Percentiles rank a stretch among this genome's conserved stretches.
Evolutionary conservation across 1,284 basidiomycete species (phyloP).

Genomic region (Vanrija sp.): DNA sequence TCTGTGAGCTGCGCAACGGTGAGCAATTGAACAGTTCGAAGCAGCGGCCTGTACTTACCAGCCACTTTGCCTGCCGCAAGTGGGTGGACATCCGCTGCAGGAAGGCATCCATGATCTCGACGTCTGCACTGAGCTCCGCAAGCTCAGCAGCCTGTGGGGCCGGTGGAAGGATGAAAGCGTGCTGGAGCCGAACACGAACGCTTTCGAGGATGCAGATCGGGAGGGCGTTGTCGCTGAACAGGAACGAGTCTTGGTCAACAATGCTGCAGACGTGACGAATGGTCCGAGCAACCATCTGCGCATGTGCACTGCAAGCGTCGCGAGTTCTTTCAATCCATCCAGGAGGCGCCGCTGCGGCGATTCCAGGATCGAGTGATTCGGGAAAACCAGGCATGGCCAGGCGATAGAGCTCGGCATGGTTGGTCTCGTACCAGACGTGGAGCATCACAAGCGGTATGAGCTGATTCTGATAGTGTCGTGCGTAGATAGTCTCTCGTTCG

Average conservation of each 20-base stretch:
- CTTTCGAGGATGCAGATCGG: slow-evolving; percentile 22
- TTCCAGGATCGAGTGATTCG: slow-evolving; percentile 6
- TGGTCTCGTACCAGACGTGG: slow-evolving; percentile 22
- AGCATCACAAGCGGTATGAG: slow-evolving; percentile 21
- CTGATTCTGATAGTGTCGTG: slow-evolving; percentile 18
- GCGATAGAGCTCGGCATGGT: slow-evolving; percentile 16
- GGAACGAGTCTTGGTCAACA: slow-evolving; percentile 14
- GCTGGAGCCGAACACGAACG: slow-evolving; percentile 15
- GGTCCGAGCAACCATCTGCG: slow-evolving; percentile 8
- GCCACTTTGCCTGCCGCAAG: slow-evolving; percentile 5
- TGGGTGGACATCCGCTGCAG: slow-evolving; percentile 5
- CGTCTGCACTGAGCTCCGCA: slow-evolving; percentile 11
- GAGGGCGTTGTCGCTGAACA: slow-evolving; percentile 16
- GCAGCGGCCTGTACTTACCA: slow-evolving; percentile 4
- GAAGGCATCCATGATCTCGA: slow-evolving; percentile 8
- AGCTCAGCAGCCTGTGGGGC: slow-evolving; percentile 11
- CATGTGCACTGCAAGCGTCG: slow-evolving; percentile 11
- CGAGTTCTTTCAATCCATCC: slow-evolving; percentile 17
- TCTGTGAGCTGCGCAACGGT: slow-evolving; percentile 11
- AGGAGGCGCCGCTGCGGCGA: slow-evolving; percentile 8
- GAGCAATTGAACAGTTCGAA: not conserved
- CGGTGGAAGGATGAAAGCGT: slow-evolving; percentile 13
- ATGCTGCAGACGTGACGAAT: slow-evolving; percentile 10
- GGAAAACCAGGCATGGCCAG: slow-evolving; percentile 20
- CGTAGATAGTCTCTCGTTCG: slow-evolving; percentile 17